phyloP scores from a whole-genome alignment of 306 rosid species.

The Inga leiocalycina region DNA sequence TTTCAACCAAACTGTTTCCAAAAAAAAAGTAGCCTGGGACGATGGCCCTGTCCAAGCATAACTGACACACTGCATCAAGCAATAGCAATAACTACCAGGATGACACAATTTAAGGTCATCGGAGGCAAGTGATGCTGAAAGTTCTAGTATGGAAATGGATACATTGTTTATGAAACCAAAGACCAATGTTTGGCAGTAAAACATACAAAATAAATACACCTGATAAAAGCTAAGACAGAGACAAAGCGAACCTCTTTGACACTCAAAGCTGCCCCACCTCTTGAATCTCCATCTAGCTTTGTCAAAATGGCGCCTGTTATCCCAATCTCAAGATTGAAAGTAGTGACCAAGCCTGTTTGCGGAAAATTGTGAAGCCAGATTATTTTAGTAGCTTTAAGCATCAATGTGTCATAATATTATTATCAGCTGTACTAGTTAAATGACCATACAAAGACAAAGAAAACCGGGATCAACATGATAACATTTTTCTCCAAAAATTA shows the following conservation, averaged over 20 bases:
- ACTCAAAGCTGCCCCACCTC: constrained; percentile 99
- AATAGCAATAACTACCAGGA: constrained; percentile 22
- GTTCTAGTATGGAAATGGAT: constrained; percentile 14
- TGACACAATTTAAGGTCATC: constrained; percentile 4
- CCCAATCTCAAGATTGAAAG: constrained; percentile 97
- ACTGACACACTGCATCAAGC: constrained; percentile 17
- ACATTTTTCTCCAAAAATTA: constrained; percentile 13
- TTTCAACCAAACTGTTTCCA: background rate
- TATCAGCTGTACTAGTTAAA: background rate
- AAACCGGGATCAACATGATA: constrained; percentile 12
- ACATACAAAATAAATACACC: constrained; percentile 27
- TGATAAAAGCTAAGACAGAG: constrained; percentile 19
- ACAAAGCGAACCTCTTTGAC: constrained; percentile 80
- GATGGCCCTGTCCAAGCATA: constrained; percentile 3
- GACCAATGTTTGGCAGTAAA: background rate
- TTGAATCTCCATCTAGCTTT: constrained; percentile 98
- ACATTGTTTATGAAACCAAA: constrained; percentile 14
- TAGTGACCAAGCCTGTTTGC: constrained; percentile 80
- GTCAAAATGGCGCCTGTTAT: constrained; percentile 98
- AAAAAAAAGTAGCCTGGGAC: background rate
- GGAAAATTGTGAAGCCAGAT: constrained; percentile 33
- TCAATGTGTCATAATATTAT: constrained; percentile 3
- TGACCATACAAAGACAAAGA: constrained; percentile 15
- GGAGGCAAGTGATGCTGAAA: constrained; percentile 17
- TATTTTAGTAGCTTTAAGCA: constrained; percentile 8